phyloP scores from a whole-genome alignment of 352 stramenopile species.

The Pythium biforme region DNA sequence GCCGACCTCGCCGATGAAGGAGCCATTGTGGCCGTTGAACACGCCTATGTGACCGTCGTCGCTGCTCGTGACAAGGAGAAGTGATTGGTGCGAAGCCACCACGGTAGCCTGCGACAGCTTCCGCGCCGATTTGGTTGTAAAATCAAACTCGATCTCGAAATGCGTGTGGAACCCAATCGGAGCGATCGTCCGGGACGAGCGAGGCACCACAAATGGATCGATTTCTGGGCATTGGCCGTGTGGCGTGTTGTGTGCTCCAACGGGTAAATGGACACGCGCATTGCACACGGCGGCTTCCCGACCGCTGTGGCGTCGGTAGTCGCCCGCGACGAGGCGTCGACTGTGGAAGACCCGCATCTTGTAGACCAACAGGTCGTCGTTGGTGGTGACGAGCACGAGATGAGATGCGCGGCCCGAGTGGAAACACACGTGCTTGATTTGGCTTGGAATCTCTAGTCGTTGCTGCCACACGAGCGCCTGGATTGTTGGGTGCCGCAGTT shows the following conservation, averaged over 20 bases:
- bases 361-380: constrained; percentile 15
- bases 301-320: constrained; percentile 18
- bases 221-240: background rate
- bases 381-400: constrained; percentile 15
- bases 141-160: constrained; percentile 24
- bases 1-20: constrained; percentile 7
- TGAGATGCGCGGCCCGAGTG: constrained; percentile 24
- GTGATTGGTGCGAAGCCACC: constrained; percentile 11
- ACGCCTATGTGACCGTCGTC: constrained; percentile 9
- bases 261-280: background rate
- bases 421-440: constrained; percentile 14
- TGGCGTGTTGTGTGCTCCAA: background rate
- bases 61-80: constrained; percentile 16
- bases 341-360: constrained; percentile 26
- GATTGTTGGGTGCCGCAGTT: constrained; percentile 17
- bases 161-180: constrained; percentile 17
- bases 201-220: background rate
- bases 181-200: background rate
- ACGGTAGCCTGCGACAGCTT: background rate
- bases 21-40: constrained; percentile 21
- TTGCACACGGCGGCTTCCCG: constrained; percentile 11
- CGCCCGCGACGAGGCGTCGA: constrained; percentile 20
- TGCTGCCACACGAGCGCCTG: constrained; percentile 21
- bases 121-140: background rate
- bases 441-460: constrained; percentile 7